Evolutionary conservation across 2,329 filamentous ascomycete genomes (phyloP), one percentile per base, ranked within the genome.

Genomic region (Ceratocystis eucalypticola): DNA sequence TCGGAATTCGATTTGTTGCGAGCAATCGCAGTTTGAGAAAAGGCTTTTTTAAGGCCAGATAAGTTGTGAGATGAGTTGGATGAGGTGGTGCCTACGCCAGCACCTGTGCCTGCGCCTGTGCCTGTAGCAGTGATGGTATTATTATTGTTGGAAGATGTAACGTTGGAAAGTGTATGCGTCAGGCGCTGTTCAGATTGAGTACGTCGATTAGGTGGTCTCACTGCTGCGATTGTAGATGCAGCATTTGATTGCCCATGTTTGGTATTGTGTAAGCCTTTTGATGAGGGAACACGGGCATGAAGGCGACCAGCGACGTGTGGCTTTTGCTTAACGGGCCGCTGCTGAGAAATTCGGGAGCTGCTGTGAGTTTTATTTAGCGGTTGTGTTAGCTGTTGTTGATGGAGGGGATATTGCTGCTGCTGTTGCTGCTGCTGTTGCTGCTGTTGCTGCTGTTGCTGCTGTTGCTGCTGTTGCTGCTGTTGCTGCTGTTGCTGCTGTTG

Each of bases 1-100:
- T 79, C 80, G 66, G 67, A 65, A 4, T 61, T 53, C 6, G 62
- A 66, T 44, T 62, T 65, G 28, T 64, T 68, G n/a, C 64, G 50
- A 2, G 67, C 67, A 57, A 68, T 64, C 17, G 61, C 67, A 37
- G 67, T 68, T 10, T 68, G 67, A n/a, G 67, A 68, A 7, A 64
- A 46, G 28, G 61, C 64, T n/a, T 64, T 63, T 61, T 68, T 68
- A 22, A 68, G 61, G 44, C 41, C 61, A 20, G 62, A 12, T 20
- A 37, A 30, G n/a, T 59, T 59, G 28, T n/a, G 15, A 8, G 55
- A 37, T n/a, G 55, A 59, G 55, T 37, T 59, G 25, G 55, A n/a
- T 53, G 22, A 12, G 20, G 3, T 62, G 20, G 17, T 45, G 33
- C 17, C 28, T 17, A 4, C 45, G 17, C 57, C 50, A 10, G 37